Base-by-base conservation (phyloP, 2,329 filamentous ascomycete genomes). In the Alternaria sp. region DNA sequence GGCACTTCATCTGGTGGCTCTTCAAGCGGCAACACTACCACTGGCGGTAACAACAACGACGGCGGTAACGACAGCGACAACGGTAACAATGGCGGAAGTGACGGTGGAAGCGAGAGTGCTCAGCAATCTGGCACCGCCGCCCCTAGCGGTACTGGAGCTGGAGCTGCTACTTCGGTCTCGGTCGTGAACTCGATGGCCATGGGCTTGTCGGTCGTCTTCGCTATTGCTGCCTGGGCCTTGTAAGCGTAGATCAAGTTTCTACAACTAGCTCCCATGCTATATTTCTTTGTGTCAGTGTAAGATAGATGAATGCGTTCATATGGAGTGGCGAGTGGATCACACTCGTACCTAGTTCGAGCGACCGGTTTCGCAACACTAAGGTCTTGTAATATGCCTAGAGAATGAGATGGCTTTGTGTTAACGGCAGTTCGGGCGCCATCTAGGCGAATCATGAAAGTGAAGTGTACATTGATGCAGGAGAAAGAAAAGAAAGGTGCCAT, bases 151-250 rank as follows among this genome's bases (percentile, higher is more conserved):
- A 63, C 60, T 20, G 63, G 64, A 41, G 69, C 63, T 1, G 64
- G 63, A 49, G 65, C 66, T 25, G 44, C 57, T 33, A 67, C 56
- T 18, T 69, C 71, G 3, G 66, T 72, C 2, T 67, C 71, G 6
- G 45, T 66, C 8, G 59, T 70, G 18, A 73, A 73, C 65, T 67
- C 68, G 26, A 71, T 71, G 66, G 67, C 71, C 26, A 68, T 75
- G 66, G 70, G 60, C 11, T 54, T 75, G 43, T 75, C 73, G 4
- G 68, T 71, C n/a, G 66, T 75, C 54, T 73, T 75, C 25, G 72
- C 71, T 14, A 55, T 67, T 8, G 71, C 70, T 53, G 65, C 69
- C 21, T 75, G 71, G 69, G 66, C 70, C 10, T 63, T 74, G 68
- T 76, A 73, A 58, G 41, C 25, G 10, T 20, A 14, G 30, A 49